Base-by-base conservation (phyloP, 805 yeast species). In the Starmerella davenportii region DNA sequence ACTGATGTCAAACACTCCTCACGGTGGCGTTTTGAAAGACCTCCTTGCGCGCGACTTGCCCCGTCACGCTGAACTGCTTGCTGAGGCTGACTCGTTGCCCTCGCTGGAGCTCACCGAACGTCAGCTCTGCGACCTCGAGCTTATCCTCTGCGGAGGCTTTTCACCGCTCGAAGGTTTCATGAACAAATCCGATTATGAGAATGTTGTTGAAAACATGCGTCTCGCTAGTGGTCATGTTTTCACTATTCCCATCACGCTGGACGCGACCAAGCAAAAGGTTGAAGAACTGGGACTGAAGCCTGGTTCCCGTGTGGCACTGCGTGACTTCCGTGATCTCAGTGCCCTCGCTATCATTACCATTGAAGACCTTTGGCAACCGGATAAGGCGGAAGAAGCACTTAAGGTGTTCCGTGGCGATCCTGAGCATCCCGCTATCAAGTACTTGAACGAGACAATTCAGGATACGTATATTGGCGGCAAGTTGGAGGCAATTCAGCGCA, bases 321-420 rank as follows among this genome's bases (percentile, higher is more conserved):
- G 74, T 43, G 95, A 85, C 57, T 79, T 80, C 58, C 69, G 90
- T 54, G 85, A 80, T 57, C 79, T 75, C 49, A 61, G 69, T 38
- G 72, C 81, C 1, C 65, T 85, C 51, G 95, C 95, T 21, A 72
- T 85, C 49, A 62, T 85, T 54, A 77, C 92, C 9, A 65, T 85
- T 19, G 73, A 68, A 42, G 90, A 84, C 46, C 70, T 80, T 25
- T 85, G 78, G 65, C 66, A 66, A 51, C 95, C 94, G 49, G 68
- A 85, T 60, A 87, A 87, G 66, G 53, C 62, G 40, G 56, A 57
- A 16, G 96, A 85, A 64, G 95, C 95, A 38, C 60, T 71, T 48
- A 69, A 76, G 55, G 95, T 84, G 21, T 87, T 82, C 63, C 74
- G 95, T 58, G 96, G 95, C 45, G 95, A 87, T 58, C 85, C 92